These are phyloP conservation scores for Amanita muscaria DNA, from an alignment of 768 basidiomycete species.

Conservation along the genomic window DNA sequence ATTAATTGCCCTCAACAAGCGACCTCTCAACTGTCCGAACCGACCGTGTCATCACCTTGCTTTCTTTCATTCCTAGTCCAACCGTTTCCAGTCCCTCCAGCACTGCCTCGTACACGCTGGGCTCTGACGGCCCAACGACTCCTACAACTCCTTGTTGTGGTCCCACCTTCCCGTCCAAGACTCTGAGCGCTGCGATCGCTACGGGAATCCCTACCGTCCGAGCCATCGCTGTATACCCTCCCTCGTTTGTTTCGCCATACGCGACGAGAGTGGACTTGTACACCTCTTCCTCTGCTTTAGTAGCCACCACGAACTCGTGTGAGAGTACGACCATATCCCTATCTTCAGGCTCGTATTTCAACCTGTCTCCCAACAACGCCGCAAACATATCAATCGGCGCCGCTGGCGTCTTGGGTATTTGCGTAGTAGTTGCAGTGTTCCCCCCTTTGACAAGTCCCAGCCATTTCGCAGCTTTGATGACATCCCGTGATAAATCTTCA, in stretches of 20 bases:
- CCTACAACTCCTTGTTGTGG: conserved; percentile 32
- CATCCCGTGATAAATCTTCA: conserved; percentile 15
- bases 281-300: conserved; percentile 31
- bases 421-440: conserved; percentile 21
- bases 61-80: conserved; percentile 43
- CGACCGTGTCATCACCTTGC: conserved; percentile 8
- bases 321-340: conserved; percentile 82
- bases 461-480: conserved; percentile 28
- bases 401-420: conserved; percentile 33
- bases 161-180: conserved; percentile 51
- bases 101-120: conserved; percentile 53
- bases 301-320: conserved; percentile 63
- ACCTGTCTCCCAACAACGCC: conserved; percentile 56
- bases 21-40: conserved; percentile 3
- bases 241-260: conserved; percentile 38
- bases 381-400: conserved; percentile 72
- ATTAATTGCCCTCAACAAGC: not conserved
- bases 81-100: conserved; percentile 49
- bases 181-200: conserved; percentile 67
- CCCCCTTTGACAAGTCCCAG: conserved; percentile 18
- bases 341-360: conserved; percentile 62
- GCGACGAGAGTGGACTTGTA: conserved; percentile 60
- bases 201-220: conserved; percentile 83
- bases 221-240: conserved; percentile 68
- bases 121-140: conserved; percentile 58